phyloP scores from a whole-genome alignment of 768 basidiomycete species.

The Myochromella boudieri region DNA sequence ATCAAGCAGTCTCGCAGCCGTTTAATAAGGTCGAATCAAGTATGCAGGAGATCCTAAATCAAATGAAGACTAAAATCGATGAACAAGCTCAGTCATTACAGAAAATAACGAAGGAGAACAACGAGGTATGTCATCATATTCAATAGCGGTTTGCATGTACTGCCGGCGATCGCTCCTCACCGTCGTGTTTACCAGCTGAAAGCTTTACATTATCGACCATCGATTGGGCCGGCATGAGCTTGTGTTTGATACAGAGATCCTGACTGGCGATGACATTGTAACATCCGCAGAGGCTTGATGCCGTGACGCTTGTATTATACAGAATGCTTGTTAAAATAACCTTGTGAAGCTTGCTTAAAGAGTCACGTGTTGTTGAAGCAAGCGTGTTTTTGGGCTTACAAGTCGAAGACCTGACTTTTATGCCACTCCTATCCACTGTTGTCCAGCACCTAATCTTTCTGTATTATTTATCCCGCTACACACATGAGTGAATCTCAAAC shows the following conservation, averaged over 20 bases:
- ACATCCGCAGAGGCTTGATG: background rate
- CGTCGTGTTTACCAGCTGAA: constrained; percentile 23
- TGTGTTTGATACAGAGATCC: no score
- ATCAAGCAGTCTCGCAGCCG: constrained; percentile 12
- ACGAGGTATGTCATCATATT: constrained; percentile 31
- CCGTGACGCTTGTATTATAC: background rate
- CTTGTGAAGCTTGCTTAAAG: background rate
- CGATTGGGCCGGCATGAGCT: constrained; percentile 6
- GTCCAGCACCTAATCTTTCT: background rate
- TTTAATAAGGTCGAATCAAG: constrained; percentile 14
- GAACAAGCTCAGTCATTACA: constrained; percentile 45
- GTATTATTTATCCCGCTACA: background rate
- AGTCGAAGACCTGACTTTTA: no score
- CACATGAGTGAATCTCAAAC: background rate
- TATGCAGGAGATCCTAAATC: constrained; percentile 32
- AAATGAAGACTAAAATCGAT: constrained; percentile 50
- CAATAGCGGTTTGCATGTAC: background rate
- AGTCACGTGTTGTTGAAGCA: constrained; percentile 20
- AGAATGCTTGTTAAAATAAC: background rate
- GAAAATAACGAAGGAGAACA: constrained; percentile 44
- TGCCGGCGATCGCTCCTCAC: constrained; percentile 10
- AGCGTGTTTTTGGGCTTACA: constrained; percentile 6
- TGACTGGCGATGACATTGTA: no score
- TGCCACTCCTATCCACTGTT: background rate
- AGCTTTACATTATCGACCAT: constrained; percentile 19